A percentile compares a stretch with the other conserved stretches of the same genome.
Evolutionary conservation across 1,284 basidiomycete genomes (phyloP).

Genomic region (Moesziomyces sp.): DNA sequence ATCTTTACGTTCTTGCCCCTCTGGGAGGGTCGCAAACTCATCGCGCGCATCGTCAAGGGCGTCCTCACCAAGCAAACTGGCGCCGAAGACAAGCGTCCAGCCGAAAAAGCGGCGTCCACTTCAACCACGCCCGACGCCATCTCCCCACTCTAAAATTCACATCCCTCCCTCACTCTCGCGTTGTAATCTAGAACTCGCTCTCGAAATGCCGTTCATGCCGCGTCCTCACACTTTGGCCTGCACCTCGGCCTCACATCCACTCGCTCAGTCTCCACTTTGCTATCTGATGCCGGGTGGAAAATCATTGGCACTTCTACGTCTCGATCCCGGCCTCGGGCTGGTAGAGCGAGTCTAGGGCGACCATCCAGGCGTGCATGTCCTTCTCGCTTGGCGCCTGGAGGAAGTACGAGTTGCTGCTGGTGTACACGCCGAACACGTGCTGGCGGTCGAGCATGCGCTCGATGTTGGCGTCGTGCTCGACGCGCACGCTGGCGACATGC

Average conservation of each 20-base stretch:
- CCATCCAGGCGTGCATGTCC: slow-evolving; percentile 54
- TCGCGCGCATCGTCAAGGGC: slow-evolving; percentile 12
- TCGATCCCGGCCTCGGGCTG: background rate
- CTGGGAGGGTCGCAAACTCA: slow-evolving; percentile 22
- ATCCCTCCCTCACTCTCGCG: too few species aligned
- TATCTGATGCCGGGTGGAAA: too few species aligned
- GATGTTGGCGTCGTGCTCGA: slow-evolving; percentile 86
- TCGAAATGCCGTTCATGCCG: too few species aligned
- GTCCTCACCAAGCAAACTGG: background rate
- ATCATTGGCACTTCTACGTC: too few species aligned
- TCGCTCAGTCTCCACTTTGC: too few species aligned
- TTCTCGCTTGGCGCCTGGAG: slow-evolving; percentile 37
- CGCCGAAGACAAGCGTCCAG: background rate
- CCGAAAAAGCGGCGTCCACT: too few species aligned
- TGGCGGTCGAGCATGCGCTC: slow-evolving; percentile 78
- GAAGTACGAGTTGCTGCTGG: slow-evolving; percentile 53
- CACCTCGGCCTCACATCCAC: too few species aligned
- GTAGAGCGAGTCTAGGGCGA: slow-evolving; percentile 21
- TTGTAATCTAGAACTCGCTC: too few species aligned
- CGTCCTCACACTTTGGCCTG: too few species aligned
- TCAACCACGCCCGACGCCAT: background rate
- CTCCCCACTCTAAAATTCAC: background rate
- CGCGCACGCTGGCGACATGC: slow-evolving; percentile 83
- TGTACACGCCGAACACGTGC: slow-evolving; percentile 58
- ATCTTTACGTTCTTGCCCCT: slow-evolving; percentile 47